Evolutionary conservation across 768 basidiomycete species (phyloP), one percentile per base, ranked within the genome.

Genomic region (Fistulinella prunicolor): DNA sequence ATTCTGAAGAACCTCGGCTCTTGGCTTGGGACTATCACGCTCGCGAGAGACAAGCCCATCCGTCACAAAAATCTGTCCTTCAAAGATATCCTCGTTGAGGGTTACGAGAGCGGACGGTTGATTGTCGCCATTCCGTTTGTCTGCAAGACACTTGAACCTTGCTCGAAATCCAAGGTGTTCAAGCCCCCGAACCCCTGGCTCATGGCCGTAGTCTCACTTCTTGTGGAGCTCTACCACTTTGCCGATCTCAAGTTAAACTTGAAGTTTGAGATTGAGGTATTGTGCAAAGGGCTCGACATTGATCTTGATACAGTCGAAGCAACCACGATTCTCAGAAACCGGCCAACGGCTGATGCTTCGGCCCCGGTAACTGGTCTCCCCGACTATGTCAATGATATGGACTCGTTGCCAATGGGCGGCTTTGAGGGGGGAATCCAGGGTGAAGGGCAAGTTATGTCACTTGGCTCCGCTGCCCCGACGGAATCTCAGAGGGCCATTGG

Each of bases 181-280:
- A 86, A 80, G 60, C 88, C 93, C 17, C 96, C 96, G 21, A 99
- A 97, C 66, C 96, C 96, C 2, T 99, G 96, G 96, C 71, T 99
- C 42, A 94, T 97, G 87, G 94, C 89, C 0, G 89, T 99, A 54
- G 76, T 98, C 59, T 83, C 87, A 55, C 76, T 98, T 36, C 80
- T 98, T 38, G 89, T 84, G 37, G 96, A 99, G 65, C 79, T 99
- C n/a, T 98, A 99, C 67, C 90, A 94, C 64, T 94, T 86, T 59
- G 95, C 93, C 5, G 94, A 98, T 58, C 77, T 98, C 52, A 95
- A 95, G 70, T 75, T 98, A 46, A 96, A 97, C 64, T 79, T 94
- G 64, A 98, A 97, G 69, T 99, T 99, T 62, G 96, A 98, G 70
- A 98, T 99, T 46, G 96, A 99, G 69, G 85, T 97, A 32, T 73